A percentile compares a stretch with the other conserved stretches of the same genome.
Evolutionary conservation across 495 filamentous ascomycete species (phyloP).

Genomic region (Recurvomyces mirabilis): DNA sequence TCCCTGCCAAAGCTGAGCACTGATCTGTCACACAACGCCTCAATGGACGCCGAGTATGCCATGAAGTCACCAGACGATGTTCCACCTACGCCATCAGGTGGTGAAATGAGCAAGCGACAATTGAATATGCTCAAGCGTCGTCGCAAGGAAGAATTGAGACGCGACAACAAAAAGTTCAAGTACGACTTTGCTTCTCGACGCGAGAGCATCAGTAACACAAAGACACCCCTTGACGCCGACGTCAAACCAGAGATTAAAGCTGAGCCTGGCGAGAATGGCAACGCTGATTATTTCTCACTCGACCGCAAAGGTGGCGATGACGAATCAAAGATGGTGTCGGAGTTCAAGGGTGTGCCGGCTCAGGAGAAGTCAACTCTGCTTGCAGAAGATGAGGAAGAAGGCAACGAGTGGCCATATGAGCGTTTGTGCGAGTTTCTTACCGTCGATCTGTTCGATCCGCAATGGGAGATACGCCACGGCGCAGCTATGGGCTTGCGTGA

Average conservation of each 20-base stretch:
- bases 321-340: conserved; percentile 81
- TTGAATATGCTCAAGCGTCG: conserved; percentile 88
- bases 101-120: conserved; percentile 82
- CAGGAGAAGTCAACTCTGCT: conserved; percentile 56
- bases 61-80: conserved; percentile 41
- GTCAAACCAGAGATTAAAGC: conserved; percentile 48
- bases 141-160: conserved; percentile 37
- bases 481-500: conserved; percentile 92
- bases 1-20: conserved; percentile 38
- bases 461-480: conserved; percentile 96
- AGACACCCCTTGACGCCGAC: conserved; percentile 51
- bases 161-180: conserved; percentile 80
- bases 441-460: conserved; percentile 82
- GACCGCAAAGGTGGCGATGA: conserved; percentile 70
- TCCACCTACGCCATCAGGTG: conserved; percentile 46
- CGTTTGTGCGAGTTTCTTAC: conserved; percentile 86
- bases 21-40: conserved; percentile 37
- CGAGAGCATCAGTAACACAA: conserved; percentile 51
- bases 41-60: conserved; percentile 18
- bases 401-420: conserved; percentile 88
- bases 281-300: conserved; percentile 73
- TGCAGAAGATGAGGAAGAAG: conserved; percentile 60
- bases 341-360: conserved; percentile 73
- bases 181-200: conserved; percentile 68
- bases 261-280: conserved; percentile 35